Percentiles rank a stretch among this genome's conserved stretches.
phyloP scores from a whole-genome alignment of 768 basidiomycete genomes.

The Mycena metata region DNA sequence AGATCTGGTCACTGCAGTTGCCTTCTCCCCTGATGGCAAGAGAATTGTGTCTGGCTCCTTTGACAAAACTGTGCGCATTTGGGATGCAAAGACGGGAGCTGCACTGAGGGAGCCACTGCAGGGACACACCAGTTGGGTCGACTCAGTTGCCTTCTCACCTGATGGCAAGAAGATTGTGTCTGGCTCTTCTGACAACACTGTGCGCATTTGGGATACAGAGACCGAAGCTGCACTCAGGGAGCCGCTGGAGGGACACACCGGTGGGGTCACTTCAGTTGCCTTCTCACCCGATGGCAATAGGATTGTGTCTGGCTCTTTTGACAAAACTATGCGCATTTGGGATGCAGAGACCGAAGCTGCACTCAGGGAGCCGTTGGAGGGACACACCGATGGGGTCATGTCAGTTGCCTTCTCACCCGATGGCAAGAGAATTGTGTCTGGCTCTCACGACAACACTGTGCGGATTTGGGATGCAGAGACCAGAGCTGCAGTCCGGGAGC shows the following conservation, averaged over 20 bases:
- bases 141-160: neutral
- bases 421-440: neutral
- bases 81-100: neutral
- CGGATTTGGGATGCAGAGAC: neutral
- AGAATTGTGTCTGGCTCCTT: neutral
- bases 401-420: neutral
- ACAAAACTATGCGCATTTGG: neutral
- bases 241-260: neutral
- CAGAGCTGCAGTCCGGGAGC: neutral
- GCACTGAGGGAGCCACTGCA: neutral
- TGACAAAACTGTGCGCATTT: neutral
- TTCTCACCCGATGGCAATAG: neutral
- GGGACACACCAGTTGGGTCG: neutral
- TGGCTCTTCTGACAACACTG: neutral
- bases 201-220: neutral
- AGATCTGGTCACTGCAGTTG: neutral
- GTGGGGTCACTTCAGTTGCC: neutral
- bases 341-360: neutral
- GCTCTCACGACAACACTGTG: neutral
- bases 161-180: conserved; percentile 6
- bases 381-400: neutral
- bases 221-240: neutral
- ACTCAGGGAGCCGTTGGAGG: neutral
- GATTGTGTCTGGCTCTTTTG: neutral
- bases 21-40: neutral